Evolutionary conservation across 2,329 filamentous ascomycete genomes (phyloP).

Genomic region (Verruconis gallopava): DNA sequence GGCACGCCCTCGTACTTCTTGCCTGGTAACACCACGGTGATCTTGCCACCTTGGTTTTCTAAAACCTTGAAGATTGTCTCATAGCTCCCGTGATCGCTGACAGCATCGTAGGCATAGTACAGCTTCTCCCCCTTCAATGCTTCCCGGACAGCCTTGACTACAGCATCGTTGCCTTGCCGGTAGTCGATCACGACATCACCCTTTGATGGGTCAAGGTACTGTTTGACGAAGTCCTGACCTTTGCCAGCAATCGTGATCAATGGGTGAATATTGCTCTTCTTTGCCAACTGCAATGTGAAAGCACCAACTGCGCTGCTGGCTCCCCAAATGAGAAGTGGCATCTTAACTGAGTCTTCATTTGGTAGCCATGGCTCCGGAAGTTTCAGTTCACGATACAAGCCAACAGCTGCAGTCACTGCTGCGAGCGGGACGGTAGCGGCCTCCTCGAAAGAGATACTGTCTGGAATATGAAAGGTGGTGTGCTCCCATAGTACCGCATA

Average conservation of each 20-base stretch:
- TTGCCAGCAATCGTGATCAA: slow-evolving; percentile 47
- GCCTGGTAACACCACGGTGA: slow-evolving; percentile 27
- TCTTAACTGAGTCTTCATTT: slow-evolving; percentile 14
- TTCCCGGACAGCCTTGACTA: slow-evolving; percentile 19
- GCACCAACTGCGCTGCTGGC: slow-evolving; percentile 44
- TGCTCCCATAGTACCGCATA: slow-evolving; percentile 29
- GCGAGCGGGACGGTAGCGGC: slow-evolving; percentile 45
- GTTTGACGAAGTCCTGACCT: slow-evolving; percentile 37
- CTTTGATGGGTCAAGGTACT: slow-evolving; percentile 38
- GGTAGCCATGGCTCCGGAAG: slow-evolving; percentile 38
- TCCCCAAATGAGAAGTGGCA: slow-evolving; percentile 36
- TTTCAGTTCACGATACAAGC: slow-evolving; percentile 34
- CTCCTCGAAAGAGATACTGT: slow-evolving; percentile 22
- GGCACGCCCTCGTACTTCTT: not conserved
- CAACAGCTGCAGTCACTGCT: slow-evolving; percentile 40
- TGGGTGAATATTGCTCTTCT: slow-evolving; percentile 44
- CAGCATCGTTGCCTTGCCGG: slow-evolving; percentile 25
- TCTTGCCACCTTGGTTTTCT: slow-evolving; percentile 20
- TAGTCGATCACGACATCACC: slow-evolving; percentile 50
- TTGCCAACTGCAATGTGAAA: slow-evolving; percentile 45
- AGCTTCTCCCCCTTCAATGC: slow-evolving; percentile 16
- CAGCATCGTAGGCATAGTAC: slow-evolving; percentile 21
- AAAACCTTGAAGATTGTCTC: slow-evolving; percentile 35
- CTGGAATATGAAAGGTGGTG: slow-evolving; percentile 32
- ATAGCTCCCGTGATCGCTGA: not conserved